Evolutionary conservation across 2,329 filamentous ascomycete genomes (phyloP).

Genomic region (Didymella arachidicola): DNA sequence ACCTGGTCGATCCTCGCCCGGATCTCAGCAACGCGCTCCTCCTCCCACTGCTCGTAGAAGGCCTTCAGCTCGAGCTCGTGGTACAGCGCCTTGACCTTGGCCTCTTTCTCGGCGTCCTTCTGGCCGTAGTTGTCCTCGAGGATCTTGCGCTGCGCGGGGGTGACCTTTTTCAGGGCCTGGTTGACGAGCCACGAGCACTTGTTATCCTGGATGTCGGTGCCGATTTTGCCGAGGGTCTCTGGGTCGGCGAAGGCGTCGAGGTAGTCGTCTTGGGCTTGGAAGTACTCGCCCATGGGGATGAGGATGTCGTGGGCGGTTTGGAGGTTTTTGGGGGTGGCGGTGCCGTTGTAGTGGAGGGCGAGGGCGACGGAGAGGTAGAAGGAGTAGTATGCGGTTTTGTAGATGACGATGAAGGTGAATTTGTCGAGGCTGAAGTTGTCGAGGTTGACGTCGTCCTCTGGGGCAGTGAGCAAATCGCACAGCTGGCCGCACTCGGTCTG

Average conservation of each 20-base stretch:
- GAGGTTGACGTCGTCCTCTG: constrained; percentile 91
- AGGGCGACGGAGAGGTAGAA: constrained; percentile 98
- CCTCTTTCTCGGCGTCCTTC: constrained; percentile 85
- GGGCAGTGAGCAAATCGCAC: constrained; percentile 93
- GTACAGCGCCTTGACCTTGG: constrained; percentile 86
- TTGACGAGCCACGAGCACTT: constrained; percentile 99
- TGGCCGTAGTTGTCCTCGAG: constrained; percentile 93
- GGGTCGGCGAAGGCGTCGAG: constrained; percentile 97
- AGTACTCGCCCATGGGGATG: constrained; percentile 97
- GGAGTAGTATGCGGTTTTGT: constrained; percentile 99
- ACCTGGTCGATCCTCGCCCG: constrained; percentile 76
- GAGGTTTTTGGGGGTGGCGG: constrained; percentile 87
- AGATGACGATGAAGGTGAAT: constrained; percentile 98
- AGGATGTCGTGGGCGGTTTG: constrained; percentile 89
- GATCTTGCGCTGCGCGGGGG: constrained; percentile 83
- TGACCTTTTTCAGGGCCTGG: constrained; percentile 82
- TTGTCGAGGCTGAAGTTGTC: constrained; percentile 95
- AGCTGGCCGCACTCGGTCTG: constrained; percentile 96
- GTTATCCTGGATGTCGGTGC: constrained; percentile 98
- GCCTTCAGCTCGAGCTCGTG: constrained; percentile 84
- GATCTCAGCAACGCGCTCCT: constrained; percentile 82
- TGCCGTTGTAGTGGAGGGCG: constrained; percentile 82
- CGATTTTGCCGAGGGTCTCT: constrained; percentile 94
- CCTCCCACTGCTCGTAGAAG: constrained; percentile 88
- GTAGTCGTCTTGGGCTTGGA: constrained; percentile 99